These are phyloP conservation scores for Davidsoniella eucalypti DNA, from an alignment of 2,329 filamentous ascomycete genomes.

Conservation along the genomic window DNA sequence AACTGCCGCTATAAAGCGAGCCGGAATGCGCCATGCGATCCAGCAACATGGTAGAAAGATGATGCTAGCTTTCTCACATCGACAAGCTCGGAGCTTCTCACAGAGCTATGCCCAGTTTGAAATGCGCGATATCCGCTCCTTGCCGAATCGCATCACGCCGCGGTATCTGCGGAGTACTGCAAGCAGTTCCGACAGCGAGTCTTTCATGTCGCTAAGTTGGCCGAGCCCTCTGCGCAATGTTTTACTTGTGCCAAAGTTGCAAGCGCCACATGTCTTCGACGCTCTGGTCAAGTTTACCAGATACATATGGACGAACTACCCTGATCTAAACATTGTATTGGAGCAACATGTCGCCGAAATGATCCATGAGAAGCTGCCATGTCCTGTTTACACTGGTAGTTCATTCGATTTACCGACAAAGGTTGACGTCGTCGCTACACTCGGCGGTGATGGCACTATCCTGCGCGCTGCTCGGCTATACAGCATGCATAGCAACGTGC, in stretches of 20 bases:
- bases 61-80: too few species aligned
- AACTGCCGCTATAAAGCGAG: too few species aligned
- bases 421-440: constrained; percentile 74
- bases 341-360: constrained; percentile 59
- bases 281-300: constrained; percentile 42
- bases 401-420: constrained; percentile 50
- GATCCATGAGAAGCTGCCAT: constrained; percentile 53
- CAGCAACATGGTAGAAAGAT: too few species aligned
- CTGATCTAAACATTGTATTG: constrained; percentile 64
- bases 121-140: constrained; percentile 30
- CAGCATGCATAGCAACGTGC: constrained; percentile 63
- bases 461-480: constrained; percentile 61
- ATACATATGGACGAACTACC: constrained; percentile 67
- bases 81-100: constrained; percentile 28
- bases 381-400: constrained; percentile 51
- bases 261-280: constrained; percentile 33
- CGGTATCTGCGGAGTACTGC: constrained; percentile 37
- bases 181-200: constrained; percentile 22
- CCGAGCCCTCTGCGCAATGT: constrained; percentile 38
- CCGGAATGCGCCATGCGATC: too few species aligned
- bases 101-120: constrained; percentile 27
- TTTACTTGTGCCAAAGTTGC: constrained; percentile 42
- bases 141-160: constrained; percentile 42
- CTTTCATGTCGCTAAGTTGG: constrained; percentile 38
- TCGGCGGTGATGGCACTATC: constrained; percentile 88